Evolutionary conservation across 208 protist genomes (phyloP).

Genomic region (Acanthamoeba sp.): DNA sequence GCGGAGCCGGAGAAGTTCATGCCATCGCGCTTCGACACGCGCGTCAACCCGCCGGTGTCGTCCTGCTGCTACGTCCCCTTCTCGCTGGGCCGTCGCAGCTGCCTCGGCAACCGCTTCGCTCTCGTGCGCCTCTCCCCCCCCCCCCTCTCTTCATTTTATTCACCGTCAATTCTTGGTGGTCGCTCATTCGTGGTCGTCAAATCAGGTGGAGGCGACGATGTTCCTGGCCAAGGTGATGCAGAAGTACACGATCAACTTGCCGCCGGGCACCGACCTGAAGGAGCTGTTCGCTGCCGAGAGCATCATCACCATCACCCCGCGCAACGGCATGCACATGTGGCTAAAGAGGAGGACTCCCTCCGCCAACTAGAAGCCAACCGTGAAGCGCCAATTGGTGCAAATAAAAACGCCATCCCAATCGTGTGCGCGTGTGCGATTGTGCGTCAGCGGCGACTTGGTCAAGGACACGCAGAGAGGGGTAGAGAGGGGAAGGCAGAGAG

Average conservation of each 20-base stretch:
- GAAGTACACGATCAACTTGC: slow-evolving; percentile 35
- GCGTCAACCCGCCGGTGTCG: slow-evolving; percentile 31
- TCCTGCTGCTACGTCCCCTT: slow-evolving; percentile 8
- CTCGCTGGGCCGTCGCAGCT: slow-evolving; percentile 18
- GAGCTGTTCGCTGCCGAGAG: neutral
- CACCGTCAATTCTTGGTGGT: too few species aligned
- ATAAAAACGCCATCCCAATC: too few species aligned
- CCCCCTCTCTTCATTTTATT: too few species aligned
- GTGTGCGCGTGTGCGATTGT: too few species aligned
- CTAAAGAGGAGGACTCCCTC: neutral
- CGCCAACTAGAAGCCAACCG: too few species aligned
- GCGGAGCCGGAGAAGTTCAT: slow-evolving; percentile 7
- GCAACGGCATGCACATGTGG: neutral
- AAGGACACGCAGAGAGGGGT: too few species aligned
- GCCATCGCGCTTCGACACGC: slow-evolving; percentile 8
- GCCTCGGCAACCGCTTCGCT: slow-evolving; percentile 32
- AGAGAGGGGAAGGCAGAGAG: too few species aligned
- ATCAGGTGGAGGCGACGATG: slow-evolving; percentile 42
- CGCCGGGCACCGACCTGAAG: neutral
- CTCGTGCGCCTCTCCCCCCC: neutral
- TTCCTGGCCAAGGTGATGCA: slow-evolving; percentile 31
- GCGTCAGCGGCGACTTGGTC: too few species aligned
- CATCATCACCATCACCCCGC: neutral
- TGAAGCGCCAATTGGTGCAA: too few species aligned
- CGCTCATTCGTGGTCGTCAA: too few species aligned